Percentiles rank a stretch among this genome's conserved stretches.
phyloP scores from a whole-genome alignment of 257 asterid genomes.

The Nicotiana attenuata region DNA sequence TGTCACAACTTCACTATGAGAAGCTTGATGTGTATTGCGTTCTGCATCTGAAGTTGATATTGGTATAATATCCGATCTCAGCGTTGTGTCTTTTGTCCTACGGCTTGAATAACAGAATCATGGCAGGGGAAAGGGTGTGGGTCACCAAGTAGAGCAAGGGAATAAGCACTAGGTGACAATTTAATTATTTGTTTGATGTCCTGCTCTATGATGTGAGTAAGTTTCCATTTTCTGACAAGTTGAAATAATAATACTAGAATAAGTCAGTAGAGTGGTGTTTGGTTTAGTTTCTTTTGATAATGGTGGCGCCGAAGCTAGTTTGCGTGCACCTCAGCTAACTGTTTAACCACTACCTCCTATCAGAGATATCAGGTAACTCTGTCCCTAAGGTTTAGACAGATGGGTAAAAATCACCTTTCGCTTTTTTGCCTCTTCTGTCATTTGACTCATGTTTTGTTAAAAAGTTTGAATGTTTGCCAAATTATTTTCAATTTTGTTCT shows the following conservation, averaged over 20 bases:
- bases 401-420: background rate
- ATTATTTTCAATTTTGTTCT: background rate
- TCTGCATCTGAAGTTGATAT: background rate
- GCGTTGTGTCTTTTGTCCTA: background rate
- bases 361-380: background rate
- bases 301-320: background rate
- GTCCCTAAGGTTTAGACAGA: background rate
- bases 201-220: background rate
- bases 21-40: background rate
- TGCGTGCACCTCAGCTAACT: background rate
- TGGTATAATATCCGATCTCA: background rate
- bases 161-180: background rate
- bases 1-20: background rate
- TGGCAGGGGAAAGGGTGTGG: background rate
- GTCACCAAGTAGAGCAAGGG: background rate
- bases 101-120: background rate
- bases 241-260: background rate
- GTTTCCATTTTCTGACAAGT: background rate
- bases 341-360: background rate
- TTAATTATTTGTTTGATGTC: constrained; percentile 1
- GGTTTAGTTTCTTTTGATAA: background rate
- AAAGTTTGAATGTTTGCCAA: background rate
- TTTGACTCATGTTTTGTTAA: background rate
- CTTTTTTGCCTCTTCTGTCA: background rate
- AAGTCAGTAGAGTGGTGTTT: background rate